Conservation (phyloP, 2,329 filamentous ascomycete genomes). For the Parastagonospora avenae region DNA sequence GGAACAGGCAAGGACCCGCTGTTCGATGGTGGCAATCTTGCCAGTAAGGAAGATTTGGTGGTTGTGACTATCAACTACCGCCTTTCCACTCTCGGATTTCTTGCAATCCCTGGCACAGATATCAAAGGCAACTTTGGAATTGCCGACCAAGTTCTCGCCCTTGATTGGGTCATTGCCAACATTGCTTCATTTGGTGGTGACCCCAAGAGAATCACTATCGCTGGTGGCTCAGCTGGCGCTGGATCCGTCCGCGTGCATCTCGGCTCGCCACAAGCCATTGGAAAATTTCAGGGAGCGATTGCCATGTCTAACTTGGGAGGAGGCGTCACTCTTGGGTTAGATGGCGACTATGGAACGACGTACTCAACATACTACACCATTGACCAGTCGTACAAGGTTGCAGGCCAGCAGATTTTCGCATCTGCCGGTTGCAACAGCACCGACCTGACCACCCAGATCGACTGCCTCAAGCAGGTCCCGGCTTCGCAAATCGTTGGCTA, state of each 20-base stretch:
- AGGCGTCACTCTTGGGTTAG: slow-evolving; percentile 61
- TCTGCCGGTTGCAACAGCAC: slow-evolving; percentile 59
- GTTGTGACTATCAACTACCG: slow-evolving; percentile 67
- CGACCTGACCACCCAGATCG: slow-evolving; percentile 53
- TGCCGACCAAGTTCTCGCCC: slow-evolving; percentile 57
- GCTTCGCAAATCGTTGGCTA: slow-evolving; percentile 49
- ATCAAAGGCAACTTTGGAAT: slow-evolving; percentile 62
- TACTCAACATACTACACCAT: slow-evolving; percentile 66
- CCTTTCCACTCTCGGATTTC: slow-evolving; percentile 62
- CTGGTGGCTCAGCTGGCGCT: slow-evolving; percentile 58
- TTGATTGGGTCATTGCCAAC: slow-evolving; percentile 55
- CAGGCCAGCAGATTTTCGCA: slow-evolving; percentile 58
- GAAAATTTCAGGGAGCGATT: slow-evolving; percentile 55
- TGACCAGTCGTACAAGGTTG: slow-evolving; percentile 55
- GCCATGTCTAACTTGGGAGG: slow-evolving; percentile 61
- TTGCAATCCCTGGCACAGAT: slow-evolving; percentile 61
- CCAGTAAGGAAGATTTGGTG: slow-evolving; percentile 64
- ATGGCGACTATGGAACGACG: slow-evolving; percentile 61
- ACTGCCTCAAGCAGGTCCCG: slow-evolving; percentile 58
- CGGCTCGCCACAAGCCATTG: slow-evolving; percentile 55
- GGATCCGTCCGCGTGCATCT: slow-evolving; percentile 62
- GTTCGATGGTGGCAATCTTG: slow-evolving; percentile 62
- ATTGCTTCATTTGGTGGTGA: slow-evolving; percentile 57
- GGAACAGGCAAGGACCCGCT: slow-evolving; percentile 47
- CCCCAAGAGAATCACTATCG: slow-evolving; percentile 53